phyloP scores from a whole-genome alignment of 768 basidiomycete species.

The Exidia glandulosa region DNA sequence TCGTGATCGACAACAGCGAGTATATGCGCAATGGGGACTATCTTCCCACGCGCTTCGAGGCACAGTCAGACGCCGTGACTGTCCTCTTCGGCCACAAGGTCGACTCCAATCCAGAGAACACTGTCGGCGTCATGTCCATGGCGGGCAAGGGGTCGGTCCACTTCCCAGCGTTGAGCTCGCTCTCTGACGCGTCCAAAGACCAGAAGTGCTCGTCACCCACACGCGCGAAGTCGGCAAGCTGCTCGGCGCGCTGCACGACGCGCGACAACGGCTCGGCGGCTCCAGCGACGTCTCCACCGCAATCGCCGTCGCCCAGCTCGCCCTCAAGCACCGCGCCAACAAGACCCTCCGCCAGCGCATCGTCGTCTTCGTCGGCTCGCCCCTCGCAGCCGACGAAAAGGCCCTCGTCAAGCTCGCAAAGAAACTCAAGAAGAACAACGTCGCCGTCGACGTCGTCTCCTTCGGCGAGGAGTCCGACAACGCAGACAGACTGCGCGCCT shows the following conservation, averaged over 20 bases:
- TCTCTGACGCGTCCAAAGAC: conserved; percentile 33
- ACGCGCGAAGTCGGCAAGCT: conserved; percentile 93
- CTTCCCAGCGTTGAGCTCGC: neutral
- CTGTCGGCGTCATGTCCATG: conserved; percentile 97
- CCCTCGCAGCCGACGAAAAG: conserved; percentile 63
- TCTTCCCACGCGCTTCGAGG: conserved; percentile 73
- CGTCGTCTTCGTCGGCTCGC: conserved; percentile 87
- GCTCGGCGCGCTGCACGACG: conserved; percentile 62
- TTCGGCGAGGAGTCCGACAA: conserved; percentile 86
- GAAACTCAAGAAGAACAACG: conserved; percentile 99
- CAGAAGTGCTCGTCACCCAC: conserved; percentile 92
- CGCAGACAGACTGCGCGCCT: conserved; percentile 57
- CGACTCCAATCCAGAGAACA: conserved; percentile 93
- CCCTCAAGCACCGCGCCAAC: conserved; percentile 95
- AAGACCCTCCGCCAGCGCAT: conserved; percentile 96
- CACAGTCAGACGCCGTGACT: conserved; percentile 86
- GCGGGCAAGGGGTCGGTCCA: conserved; percentile 79
- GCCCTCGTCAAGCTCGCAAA: conserved; percentile 82
- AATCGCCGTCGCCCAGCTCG: conserved; percentile 88
- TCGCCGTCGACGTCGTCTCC: conserved; percentile 81
- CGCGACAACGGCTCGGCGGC: conserved; percentile 66
- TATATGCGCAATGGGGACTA: conserved; percentile 96
- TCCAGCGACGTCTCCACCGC: conserved; percentile 80
- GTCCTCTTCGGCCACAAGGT: conserved; percentile 87
- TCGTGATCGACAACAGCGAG: conserved; percentile 95